Evolutionary conservation across 2,329 filamentous ascomycete species (phyloP), one percentile per base, ranked within the genome.

Genomic region (Colletotrichum salicis): DNA sequence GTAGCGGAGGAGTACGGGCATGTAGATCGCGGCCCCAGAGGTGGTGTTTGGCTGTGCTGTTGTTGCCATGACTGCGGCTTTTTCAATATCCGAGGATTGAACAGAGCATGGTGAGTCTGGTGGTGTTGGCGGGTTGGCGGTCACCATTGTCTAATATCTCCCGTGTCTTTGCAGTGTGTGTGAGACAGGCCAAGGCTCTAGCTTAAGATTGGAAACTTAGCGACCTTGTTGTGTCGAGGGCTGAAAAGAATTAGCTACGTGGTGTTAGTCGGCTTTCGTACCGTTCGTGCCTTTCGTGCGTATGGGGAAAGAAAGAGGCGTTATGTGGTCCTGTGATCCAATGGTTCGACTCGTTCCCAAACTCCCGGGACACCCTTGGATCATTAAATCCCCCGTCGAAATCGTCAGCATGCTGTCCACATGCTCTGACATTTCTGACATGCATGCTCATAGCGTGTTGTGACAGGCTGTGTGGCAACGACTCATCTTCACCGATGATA

Each of bases 1-100:
- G 70, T 70, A 67, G 11, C 67, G 56, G 4, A 70, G 67, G 15
- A 60, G 37, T 15, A 70, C 5, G 24, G 62, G 67, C 1, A 66
- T 29, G 29, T 70, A 70, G 33, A 70, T 51, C 19, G 62, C 62
- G 48, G 67, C 62, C 5, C 67, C 67, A 7, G 67, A 62, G 11
- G 64, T 41, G 12, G 67, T 70, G 35, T 66, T 52, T 31, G 65
- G 41, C 27, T 19, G 11, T n/a, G 55, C n/a, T 61, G 59, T 65
- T 2, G 41, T 8, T 24, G 11, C 41, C n/a, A 33, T 48, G 41
- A 5, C 19, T n/a, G 41, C 41, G 19, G 12, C 19, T 15, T 61
- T 24, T 3, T 45, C 35, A 59, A 59, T 10, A 19, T 61, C 58
- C 29, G 15, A 31, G 2, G 12, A 5, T 33, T 22, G 5, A n/a